phyloP scores from a whole-genome alignment of 2,329 filamentous ascomycete species.

The Camptophora hylomeconis region DNA sequence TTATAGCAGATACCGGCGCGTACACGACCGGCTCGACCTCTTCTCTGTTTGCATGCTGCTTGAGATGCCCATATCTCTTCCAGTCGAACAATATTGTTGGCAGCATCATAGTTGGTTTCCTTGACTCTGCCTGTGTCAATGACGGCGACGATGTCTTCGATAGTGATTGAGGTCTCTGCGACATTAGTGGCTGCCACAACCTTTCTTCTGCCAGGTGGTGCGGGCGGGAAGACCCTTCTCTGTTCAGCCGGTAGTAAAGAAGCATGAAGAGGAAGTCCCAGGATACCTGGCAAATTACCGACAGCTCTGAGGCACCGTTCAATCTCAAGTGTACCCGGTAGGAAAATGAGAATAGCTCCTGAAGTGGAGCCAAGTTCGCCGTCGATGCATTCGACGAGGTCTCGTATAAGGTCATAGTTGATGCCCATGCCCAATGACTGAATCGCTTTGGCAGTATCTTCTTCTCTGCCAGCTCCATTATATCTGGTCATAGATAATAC shows the following conservation, averaged over 20 bases:
- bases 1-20: slow-evolving; percentile 89
- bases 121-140: slow-evolving; percentile 94
- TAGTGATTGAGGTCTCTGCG: slow-evolving; percentile 95
- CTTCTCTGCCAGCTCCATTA: slow-evolving; percentile 29
- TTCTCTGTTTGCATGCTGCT: slow-evolving; percentile 86
- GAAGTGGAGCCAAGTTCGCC: slow-evolving; percentile 56
- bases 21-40: slow-evolving; percentile 86
- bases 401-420: slow-evolving; percentile 77
- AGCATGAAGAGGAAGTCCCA: slow-evolving; percentile 81
- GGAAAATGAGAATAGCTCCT: slow-evolving; percentile 88
- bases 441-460: slow-evolving; percentile 52
- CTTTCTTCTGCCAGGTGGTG: slow-evolving; percentile 73
- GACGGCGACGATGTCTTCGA: slow-evolving; percentile 91
- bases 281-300: slow-evolving; percentile 49
- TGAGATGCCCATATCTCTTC: slow-evolving; percentile 91
- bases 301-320: slow-evolving; percentile 63
- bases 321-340: slow-evolving; percentile 87
- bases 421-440: slow-evolving; percentile 67
- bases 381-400: slow-evolving; percentile 73
- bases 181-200: slow-evolving; percentile 93
- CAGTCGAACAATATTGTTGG: slow-evolving; percentile 86
- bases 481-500: slow-evolving; percentile 62
- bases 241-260: slow-evolving; percentile 83
- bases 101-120: slow-evolving; percentile 84
- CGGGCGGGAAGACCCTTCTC: slow-evolving; percentile 64